Conservation (phyloP, 2,329 filamentous ascomycete species). For the Ophiosphaerella herpotricha region DNA sequence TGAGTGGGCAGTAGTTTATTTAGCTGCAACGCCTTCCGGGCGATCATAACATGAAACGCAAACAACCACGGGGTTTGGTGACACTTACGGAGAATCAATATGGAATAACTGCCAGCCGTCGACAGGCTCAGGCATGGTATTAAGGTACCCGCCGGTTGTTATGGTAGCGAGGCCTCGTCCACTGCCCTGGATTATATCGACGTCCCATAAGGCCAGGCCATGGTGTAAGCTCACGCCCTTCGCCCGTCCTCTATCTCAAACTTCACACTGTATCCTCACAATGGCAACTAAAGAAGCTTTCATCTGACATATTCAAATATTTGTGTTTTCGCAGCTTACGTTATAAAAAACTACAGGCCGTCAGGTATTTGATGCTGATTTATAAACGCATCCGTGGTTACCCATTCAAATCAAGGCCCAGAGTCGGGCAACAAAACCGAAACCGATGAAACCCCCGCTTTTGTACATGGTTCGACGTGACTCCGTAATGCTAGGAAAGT, state of each 20-base stretch:
- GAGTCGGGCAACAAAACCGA: conserved; percentile 9
- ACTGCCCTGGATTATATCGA: background rate
- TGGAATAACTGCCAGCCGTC: background rate
- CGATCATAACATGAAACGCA: conserved; percentile 7
- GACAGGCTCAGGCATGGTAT: background rate
- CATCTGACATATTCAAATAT: conserved; percentile 27
- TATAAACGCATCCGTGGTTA: conserved; percentile 12
- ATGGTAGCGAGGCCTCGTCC: background rate
- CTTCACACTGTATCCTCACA: conserved; percentile 1
- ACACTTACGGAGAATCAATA: background rate
- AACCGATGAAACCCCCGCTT: conserved; percentile 28
- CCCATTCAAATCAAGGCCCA: conserved; percentile 20
- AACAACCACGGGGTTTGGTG: background rate
- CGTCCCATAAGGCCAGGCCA: background rate
- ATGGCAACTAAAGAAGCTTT: background rate
- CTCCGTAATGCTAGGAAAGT: conserved; percentile 17
- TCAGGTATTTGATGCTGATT: conserved; percentile 22
- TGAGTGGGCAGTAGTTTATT: conserved; percentile 11
- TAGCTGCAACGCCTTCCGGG: conserved; percentile 16
- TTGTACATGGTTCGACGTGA: conserved; percentile 35
- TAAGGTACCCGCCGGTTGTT: background rate
- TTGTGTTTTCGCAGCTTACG: conserved; percentile 27
- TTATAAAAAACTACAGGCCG: conserved; percentile 13
- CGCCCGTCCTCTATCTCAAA: background rate
- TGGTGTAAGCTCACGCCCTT: background rate